Evolutionary conservation across 2,329 filamentous ascomycete species (phyloP).

Genomic region (Sporothrix phasma): DNA sequence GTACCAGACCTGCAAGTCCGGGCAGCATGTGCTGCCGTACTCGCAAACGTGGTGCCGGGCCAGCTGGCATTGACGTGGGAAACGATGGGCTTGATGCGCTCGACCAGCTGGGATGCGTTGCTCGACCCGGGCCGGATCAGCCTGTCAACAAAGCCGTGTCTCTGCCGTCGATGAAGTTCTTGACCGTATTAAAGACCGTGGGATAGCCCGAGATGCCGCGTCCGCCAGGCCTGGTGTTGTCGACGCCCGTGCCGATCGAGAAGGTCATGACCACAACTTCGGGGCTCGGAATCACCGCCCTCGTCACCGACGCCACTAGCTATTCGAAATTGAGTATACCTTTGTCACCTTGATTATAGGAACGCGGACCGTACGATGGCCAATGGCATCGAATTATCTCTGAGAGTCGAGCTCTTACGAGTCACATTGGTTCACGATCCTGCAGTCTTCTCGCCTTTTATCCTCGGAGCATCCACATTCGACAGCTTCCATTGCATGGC

Average conservation of each 20-base stretch:
- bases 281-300: conserved; percentile 38
- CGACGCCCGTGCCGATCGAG: conserved; percentile 24
- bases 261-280: conserved; percentile 22
- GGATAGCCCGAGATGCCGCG: conserved; percentile 40
- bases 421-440: no score
- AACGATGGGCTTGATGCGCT: conserved; percentile 14
- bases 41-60: conserved; percentile 23
- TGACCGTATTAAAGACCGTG: conserved; percentile 29
- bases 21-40: conserved; percentile 24
- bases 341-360: not conserved
- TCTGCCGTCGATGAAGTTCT: conserved; percentile 23
- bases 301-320: conserved; percentile 47
- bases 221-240: conserved; percentile 36
- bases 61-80: conserved; percentile 19
- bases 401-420: no score
- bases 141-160: conserved; percentile 20
- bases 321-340: not conserved
- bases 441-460: no score
- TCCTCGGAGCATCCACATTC: no score
- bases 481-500: not conserved
- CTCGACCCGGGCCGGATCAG: conserved; percentile 12
- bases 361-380: not conserved
- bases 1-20: conserved; percentile 25
- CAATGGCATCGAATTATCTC: no score
- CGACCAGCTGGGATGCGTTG: conserved; percentile 7